Evolutionary conservation across 768 basidiomycete genomes (phyloP), one percentile per base, ranked within the genome.

Genomic region (Psilocybe subaeruginosa): DNA sequence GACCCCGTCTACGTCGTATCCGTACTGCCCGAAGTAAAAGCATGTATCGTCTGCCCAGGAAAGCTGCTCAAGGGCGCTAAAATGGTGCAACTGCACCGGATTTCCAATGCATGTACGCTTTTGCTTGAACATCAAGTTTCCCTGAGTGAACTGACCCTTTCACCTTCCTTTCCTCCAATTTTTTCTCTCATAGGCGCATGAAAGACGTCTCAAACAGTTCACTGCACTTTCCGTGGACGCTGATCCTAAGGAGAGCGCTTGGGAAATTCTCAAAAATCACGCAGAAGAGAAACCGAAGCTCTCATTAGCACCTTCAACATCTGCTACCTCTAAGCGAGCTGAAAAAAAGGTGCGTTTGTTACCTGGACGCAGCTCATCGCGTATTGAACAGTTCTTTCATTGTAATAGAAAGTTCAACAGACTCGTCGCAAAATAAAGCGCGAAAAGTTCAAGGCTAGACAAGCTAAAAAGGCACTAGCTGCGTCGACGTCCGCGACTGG

Each of bases 1-100:
- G 82, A 91, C 57, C 87, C 92, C 0, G 66, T 93, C 35, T 90
- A 87, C 70, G 69, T 83, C 64, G 74, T 87, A 35, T 82, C 85
- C 3, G 63, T 83, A 9, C 78, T 87, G 23, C 82, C 87, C 3
- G 82, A 82, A 23, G 69, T 84, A 37, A 81, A 82, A 63, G 81
- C 78, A 8, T 93, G 92, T 70, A 78, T 87, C 7, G 69, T 89
- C 4, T 93, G 92, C 72, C 90, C 88, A 9, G 86, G 85, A 41
- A 93, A 91, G 69, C 69, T 80, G n/a, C 78, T 93, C 43, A 91
- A 91, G 69, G 81, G 82, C 50, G 55, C 64, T 8, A 78, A 77
- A 53, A 86, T 89, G 85, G 76, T 82, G 37, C 74, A 79, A 59
- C 72, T 82, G 12, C 92, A 93, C 71, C 78, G 76, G 60, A 76